Percentiles rank a stretch among this genome's conserved stretches.
phyloP scores from a whole-genome alignment of 169 alveolate genomes.

The Cytauxzoon felis region DNA sequence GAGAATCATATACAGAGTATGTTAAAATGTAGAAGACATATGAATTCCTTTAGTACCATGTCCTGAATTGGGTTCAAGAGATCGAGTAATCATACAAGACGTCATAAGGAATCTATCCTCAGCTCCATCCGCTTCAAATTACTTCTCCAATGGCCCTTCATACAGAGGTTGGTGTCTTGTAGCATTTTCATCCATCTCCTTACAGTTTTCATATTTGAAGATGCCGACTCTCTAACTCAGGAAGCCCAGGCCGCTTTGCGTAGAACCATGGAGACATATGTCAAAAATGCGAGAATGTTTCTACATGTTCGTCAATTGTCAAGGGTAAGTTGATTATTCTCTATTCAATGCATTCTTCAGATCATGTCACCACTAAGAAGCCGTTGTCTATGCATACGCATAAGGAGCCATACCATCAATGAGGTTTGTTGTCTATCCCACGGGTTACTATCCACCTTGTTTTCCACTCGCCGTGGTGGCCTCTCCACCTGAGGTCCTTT shows the following conservation, averaged over 20 bases:
- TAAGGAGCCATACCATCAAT: slow-evolving; percentile 85
- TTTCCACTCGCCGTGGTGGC: no score
- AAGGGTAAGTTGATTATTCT: slow-evolving; percentile 22
- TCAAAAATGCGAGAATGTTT: slow-evolving; percentile 85
- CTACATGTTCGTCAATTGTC: slow-evolving; percentile 83
- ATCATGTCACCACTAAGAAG: slow-evolving; percentile 90
- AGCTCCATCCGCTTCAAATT: slow-evolving; percentile 81
- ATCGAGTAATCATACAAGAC: slow-evolving; percentile 87
- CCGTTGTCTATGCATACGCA: slow-evolving; percentile 91
- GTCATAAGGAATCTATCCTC: slow-evolving; percentile 89
- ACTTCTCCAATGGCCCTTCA: slow-evolving; percentile 78
- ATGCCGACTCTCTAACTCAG: slow-evolving; percentile 86
- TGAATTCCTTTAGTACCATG: slow-evolving; percentile 40
- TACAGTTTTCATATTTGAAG: slow-evolving; percentile 81
- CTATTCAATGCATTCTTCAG: background rate
- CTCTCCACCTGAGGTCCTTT: no score
- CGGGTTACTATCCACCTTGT: no score
- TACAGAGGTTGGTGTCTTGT: slow-evolving; percentile 63
- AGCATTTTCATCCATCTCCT: background rate
- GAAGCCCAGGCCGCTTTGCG: slow-evolving; percentile 94
- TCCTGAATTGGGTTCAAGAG: slow-evolving; percentile 86
- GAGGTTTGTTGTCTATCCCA: slow-evolving; percentile 72
- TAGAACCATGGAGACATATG: slow-evolving; percentile 91
- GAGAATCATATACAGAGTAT: slow-evolving; percentile 90
- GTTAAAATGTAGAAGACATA: slow-evolving; percentile 68